Evolutionary conservation across 352 stramenopile genomes (phyloP), one percentile per base, ranked within the genome.

Genomic region (Globisporangium apiculatum): DNA sequence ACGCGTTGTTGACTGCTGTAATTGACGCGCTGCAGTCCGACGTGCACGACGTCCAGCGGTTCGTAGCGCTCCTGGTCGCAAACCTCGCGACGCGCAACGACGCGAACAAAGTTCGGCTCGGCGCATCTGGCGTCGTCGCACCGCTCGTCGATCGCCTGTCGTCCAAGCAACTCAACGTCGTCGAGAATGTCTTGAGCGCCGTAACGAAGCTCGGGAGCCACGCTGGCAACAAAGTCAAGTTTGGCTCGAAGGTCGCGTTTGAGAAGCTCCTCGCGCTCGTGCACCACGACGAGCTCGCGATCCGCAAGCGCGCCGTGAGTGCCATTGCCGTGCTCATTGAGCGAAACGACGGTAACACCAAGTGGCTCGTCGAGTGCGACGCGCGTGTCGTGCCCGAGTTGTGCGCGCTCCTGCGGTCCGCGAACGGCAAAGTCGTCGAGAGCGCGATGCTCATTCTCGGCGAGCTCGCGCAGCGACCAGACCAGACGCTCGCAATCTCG

Each of bases 151-250:
- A 86, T 62, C 75, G 79, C 1, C 56, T 92, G 0, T 87, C 76
- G 5, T 90, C 79, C 10, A 86, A 89, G 48, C 72, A 87, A 1
- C 57, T 71, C 3, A 72, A 86, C 48, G 77, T 92, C 0, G 51
- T 92, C 1, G 82, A 90, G 47, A 90, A 89, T 48, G 76, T 90
- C 3, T 53, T 89, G 10, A 68, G 77, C 14, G 83, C 79, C 1
- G 66, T 89, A 37, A 70, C 76, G 36, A 89, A 90, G 55, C 71
- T 92, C 4, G 83, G 79, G 4, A 81, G 66, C 17, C 77, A 89
- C 47, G 72, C 76, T 5, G 83, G 83, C 14, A 92, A 92, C 62
- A 88, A 90, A 55, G 78, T 90, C 52, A 89, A 89, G 41, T 71
- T 90, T 17, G 80, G 83, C 5, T 78, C 72, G 4, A 88, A 86